Base-by-base conservation (phyloP, 2,329 filamentous ascomycete genomes). In the Purpureocillium takamizusanense region DNA sequence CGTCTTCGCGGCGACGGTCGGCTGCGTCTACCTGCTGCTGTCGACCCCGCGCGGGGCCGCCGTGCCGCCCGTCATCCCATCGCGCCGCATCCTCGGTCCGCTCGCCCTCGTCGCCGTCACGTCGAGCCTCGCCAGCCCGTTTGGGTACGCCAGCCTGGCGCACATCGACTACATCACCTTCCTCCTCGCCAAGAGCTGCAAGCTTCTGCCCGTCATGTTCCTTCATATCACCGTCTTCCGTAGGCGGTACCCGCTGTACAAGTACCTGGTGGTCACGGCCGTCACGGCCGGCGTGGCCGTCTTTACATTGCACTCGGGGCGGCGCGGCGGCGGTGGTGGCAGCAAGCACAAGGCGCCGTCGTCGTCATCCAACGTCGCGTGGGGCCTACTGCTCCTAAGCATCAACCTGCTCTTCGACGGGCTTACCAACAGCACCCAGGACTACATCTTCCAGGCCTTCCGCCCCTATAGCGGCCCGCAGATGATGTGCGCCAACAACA, bases 401-500 rank as follows among this genome's bases (percentile, higher is more conserved):
- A 81, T 97, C 55, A 98, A 98, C 60, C 71, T 98, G 37, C 75
- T 98, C 15, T 92, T 98, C 53, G 92, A 98, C 60, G 92, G 92
- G 47, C 72, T 98, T 38, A 97, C 90, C 42, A 98, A 98, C 63
- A 88, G 83, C 38, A 95, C 90, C 3, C 92, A 98, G 69, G 92
- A 98, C 62, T 81, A 95, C 61, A 87, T 98, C 60, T 95, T 97
- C 60, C 63, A 66, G 46, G 72, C 77, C 7, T 94, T 88, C 63
- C 78, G 78, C 47, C 80, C 82, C 12, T 95, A 92, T 59, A 78
- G 79, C 3, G 92, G 92, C 9, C 88, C 90, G 42, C 92, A 98
- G 73, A 98, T 98, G 92, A 98, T 98, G 92, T 94, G 89, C 58
- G 89, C 90, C 30, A 87, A 95, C 63, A 98, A 97, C 59, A 68